Evolutionary conservation across 495 filamentous ascomycete species (phyloP), one percentile per base, ranked within the genome.

Genomic region (Podospora sp.): DNA sequence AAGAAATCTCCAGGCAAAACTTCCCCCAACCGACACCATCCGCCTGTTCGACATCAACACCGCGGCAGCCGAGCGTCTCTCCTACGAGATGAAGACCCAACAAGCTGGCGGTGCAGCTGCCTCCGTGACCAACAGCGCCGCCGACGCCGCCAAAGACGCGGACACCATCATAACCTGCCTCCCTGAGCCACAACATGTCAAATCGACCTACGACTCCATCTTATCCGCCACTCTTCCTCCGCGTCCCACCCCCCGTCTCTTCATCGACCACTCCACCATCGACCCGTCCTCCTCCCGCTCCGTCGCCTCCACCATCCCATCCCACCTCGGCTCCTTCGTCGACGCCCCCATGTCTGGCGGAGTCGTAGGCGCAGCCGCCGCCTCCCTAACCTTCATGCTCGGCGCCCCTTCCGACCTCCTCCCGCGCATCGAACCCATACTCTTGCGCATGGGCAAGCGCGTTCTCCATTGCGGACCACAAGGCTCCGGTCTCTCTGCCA

Each of bases 311-410:
- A 81, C 82, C 16, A 85, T 93, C 22, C 79, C 87, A 35, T 76
- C 82, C 22, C 84, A 86, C 0, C 73, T 83, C 2, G 81, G 86
- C 26, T 78, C 80, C 18, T 94, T 94, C 62, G 87, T 93, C 36
- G 91, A 94, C 70, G 91, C 91, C 25, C 91, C 91, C 6, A 91
- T 94, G 80, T 94, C 91, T 0, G 91, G 91, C n/a, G 91, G 91
- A 16, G 90, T 93, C 0, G 90, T 94, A n/a, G 91, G 91, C 11
- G 91, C 91, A 33, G 81, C 84, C 5, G 89, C 90, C 24, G 91
- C 89, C 12, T 90, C 90, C 0, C 75, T 94, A 55, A 91, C 90
- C 0, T 94, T 94, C 79, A 96, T 97, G 93, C 83, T 97, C 67
- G 94, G 94, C 25, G 83, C 89, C 0, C 84, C 89, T 1, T 68